phyloP scores from a whole-genome alignment of 2,329 filamentous ascomycete species.

The Tolypocladium cylindrosporum region DNA sequence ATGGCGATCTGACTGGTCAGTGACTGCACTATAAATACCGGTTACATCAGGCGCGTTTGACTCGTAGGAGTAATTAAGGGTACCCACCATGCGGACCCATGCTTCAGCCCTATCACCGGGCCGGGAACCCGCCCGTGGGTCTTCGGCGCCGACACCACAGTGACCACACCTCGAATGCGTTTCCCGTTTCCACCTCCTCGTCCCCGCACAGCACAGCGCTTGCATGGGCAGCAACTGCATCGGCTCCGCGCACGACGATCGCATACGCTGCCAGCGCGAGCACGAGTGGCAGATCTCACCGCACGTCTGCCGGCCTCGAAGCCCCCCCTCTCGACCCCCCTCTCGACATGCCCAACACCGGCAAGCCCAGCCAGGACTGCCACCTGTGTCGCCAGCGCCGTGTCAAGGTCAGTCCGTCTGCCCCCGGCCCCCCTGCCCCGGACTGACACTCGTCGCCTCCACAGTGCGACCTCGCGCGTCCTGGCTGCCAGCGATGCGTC shows the following conservation, averaged over 20 bases:
- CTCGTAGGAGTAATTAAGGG: too few relatives aligned
- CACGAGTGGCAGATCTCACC: neutral
- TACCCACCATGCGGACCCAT: neutral
- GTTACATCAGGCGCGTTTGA: too few relatives aligned
- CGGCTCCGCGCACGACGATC: neutral
- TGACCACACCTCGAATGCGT: conserved; percentile 13
- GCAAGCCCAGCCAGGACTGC: conserved; percentile 29
- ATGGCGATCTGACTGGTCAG: too few relatives aligned
- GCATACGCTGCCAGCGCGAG: neutral
- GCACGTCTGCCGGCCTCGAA: neutral
- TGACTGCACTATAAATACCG: too few relatives aligned
- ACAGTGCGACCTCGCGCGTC: conserved; percentile 30
- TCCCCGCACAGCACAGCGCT: neutral
- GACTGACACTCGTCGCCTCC: neutral
- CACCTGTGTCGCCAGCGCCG: conserved; percentile 28
- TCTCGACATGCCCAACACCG: conserved; percentile 27
- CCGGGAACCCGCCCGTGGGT: neutral
- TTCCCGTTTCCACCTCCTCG: conserved; percentile 10
- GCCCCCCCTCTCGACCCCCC: neutral
- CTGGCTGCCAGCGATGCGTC: conserved; percentile 27
- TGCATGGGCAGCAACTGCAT: neutral
- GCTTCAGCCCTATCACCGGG: neutral
- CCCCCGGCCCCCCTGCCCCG: neutral
- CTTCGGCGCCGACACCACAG: neutral
- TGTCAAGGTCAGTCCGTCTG: conserved; percentile 24